Percentiles rank a stretch among this genome's conserved stretches.
Evolutionary conservation across 495 filamentous ascomycete species (phyloP).

Genomic region (Annulohypoxylon maeteangense): DNA sequence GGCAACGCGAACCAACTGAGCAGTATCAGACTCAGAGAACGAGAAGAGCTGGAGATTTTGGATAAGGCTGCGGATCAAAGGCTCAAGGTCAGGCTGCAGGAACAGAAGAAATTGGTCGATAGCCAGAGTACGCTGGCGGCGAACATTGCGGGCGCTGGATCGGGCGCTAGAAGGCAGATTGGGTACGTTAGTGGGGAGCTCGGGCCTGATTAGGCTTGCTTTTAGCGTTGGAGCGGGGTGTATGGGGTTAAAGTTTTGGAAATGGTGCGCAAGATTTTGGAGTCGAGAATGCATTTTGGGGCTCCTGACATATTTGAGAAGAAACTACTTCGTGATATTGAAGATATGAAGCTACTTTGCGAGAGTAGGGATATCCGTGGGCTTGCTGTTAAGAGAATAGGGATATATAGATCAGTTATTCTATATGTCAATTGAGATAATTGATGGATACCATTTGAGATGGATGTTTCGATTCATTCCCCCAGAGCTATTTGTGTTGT

Average conservation of each 20-base stretch:
- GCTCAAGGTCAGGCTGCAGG: constrained; percentile 49
- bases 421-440: not conserved
- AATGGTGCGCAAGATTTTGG: not conserved
- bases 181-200: constrained; percentile 56
- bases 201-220: constrained; percentile 22
- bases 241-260: not conserved
- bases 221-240: not conserved
- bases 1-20: constrained; percentile 54
- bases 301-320: not conserved
- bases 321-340: not conserved
- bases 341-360: not conserved
- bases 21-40: constrained; percentile 52
- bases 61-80: constrained; percentile 52
- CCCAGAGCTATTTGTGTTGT: too few species aligned
- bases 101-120: constrained; percentile 60
- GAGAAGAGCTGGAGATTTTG: constrained; percentile 55
- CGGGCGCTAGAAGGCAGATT: constrained; percentile 54
- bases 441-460: not conserved
- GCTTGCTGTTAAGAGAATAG: not conserved
- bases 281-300: not conserved
- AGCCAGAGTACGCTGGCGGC: constrained; percentile 55
- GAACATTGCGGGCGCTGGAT: constrained; percentile 48
- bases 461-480: too few species aligned
- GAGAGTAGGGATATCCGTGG: too few species aligned
- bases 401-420: not conserved